Evolutionary conservation across 2,329 filamentous ascomycete species (phyloP).

Genomic region (Thermomyces lanuginosus): DNA sequence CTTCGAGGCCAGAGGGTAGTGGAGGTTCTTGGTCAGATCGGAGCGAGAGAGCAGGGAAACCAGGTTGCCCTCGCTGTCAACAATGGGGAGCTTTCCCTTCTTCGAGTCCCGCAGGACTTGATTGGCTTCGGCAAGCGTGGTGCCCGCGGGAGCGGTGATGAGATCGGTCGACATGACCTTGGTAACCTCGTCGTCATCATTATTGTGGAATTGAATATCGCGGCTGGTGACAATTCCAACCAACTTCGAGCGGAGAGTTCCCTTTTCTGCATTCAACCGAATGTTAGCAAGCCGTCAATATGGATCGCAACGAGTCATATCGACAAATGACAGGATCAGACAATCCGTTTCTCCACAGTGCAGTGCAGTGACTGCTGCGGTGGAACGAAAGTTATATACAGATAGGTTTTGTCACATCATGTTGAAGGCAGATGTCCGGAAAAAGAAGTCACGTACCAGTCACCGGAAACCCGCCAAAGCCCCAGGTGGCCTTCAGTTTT

Average conservation of each 20-base stretch:
- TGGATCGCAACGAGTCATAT: background rate
- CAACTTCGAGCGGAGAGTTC: conserved; percentile 86
- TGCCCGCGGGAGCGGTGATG: conserved; percentile 68
- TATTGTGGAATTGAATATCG: conserved; percentile 90
- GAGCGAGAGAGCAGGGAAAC: conserved; percentile 86
- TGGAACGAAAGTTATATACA: conserved; percentile 99
- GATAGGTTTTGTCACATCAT: conserved; percentile 36
- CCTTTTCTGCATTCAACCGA: conserved; percentile 49
- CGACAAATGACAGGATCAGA: conserved; percentile 26
- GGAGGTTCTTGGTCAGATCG: conserved; percentile 95
- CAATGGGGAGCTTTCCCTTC: conserved; percentile 94
- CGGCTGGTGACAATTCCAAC: conserved; percentile 95
- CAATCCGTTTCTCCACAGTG: conserved; percentile 59
- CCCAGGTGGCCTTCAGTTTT: conserved; percentile 91
- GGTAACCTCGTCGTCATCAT: conserved; percentile 55
- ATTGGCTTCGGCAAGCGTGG: conserved; percentile 78
- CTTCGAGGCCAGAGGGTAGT: conserved; percentile 94
- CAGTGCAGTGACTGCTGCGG: conserved; percentile 76
- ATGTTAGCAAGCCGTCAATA: conserved; percentile 9
- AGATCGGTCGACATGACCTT: conserved; percentile 93
- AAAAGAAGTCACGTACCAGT: conserved; percentile 56
- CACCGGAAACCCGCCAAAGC: conserved; percentile 94
- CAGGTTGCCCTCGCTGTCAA: conserved; percentile 68
- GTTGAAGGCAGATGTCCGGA: conserved; percentile 3
- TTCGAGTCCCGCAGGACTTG: conserved; percentile 84